Base-by-base conservation (phyloP, 2,329 filamentous ascomycete genomes). In the Xylariales sp. region DNA sequence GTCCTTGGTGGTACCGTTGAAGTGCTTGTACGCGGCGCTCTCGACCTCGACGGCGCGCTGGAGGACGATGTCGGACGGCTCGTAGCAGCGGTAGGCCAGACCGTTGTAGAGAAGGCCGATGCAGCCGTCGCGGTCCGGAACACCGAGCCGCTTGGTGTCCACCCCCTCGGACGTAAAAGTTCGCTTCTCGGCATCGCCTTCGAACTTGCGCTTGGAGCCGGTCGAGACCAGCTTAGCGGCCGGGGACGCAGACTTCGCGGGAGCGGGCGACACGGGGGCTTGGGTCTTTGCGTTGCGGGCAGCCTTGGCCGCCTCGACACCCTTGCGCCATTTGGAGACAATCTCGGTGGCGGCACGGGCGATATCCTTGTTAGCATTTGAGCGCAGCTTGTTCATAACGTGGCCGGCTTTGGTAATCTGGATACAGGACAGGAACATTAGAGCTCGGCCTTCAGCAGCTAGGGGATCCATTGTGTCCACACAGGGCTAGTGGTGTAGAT, bases 61-160 rank as follows among this genome's bases (percentile, higher is more conserved):
- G 42, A 96, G 70, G 29, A 97, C 78, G 15, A 78, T 71, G 38
- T 81, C 81, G 18, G 87, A 59, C 19, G 85, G 78, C 60, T 85
- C 84, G 40, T 80, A 76, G 32, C 85, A 89, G 46, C 76, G 74
- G 57, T 70, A 83, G 6, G 78, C 76, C 14, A 98, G 74, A 13
- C 90, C 93, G 54, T 98, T 93, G 69, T 97, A 98, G 61, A 98
- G 78, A 29, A 98, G 76, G 34, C 88, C 89, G 45, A 96, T 82
- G 60, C 87, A 95, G 56, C 81, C 84, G 67, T 97, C 87, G 42
- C 93, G 85, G 15, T 77, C 76, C 40, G 73, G 67, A 42, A 84
- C 82, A 33, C 81, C 81, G 13, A 89, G 96, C 37, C 88, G 78
- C 48, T 83, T 78, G 52, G 78, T 77, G 52, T 90, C 81, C 37